Evolutionary conservation across 2,329 filamentous ascomycete genomes (phyloP).

Genomic region (Pseudocercospora cruenta): DNA sequence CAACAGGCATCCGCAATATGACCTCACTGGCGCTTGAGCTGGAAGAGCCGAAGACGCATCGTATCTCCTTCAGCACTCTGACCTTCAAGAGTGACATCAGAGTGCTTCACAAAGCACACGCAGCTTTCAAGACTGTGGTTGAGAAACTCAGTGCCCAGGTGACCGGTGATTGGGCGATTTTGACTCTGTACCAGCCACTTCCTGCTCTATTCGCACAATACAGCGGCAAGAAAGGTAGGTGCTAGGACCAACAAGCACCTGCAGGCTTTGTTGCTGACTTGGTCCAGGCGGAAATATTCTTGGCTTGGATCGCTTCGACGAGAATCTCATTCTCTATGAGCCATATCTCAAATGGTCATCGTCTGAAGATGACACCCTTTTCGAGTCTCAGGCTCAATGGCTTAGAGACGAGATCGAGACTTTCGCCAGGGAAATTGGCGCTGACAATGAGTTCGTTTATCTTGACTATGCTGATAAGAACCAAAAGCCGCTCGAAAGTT

Average conservation of each 20-base stretch:
- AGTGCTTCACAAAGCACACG: conserved; percentile 21
- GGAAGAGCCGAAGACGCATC: conserved; percentile 17
- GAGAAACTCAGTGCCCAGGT: conserved; percentile 10
- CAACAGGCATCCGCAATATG: conserved; percentile 26
- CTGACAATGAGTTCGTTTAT: conserved; percentile 22
- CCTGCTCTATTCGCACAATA: conserved; percentile 39
- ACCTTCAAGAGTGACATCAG: conserved; percentile 26
- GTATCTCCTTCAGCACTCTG: conserved; percentile 23
- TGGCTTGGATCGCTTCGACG: conserved; percentile 42
- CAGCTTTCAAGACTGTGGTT: conserved; percentile 15
- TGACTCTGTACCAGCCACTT: conserved; percentile 23
- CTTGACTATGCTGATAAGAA: conserved; percentile 25
- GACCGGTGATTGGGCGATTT: conserved; percentile 9
- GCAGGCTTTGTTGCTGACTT: neutral
- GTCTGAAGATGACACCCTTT: conserved; percentile 16
- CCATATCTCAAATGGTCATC: conserved; percentile 22
- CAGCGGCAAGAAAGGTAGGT: conserved; percentile 32
- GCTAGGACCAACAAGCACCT: neutral
- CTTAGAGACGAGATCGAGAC: conserved; percentile 17
- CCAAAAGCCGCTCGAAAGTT: conserved; percentile 22
- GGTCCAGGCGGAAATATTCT: conserved; percentile 36
- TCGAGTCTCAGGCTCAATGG: conserved; percentile 22
- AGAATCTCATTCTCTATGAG: conserved; percentile 26
- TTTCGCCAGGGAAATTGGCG: conserved; percentile 17
- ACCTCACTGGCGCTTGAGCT: conserved; percentile 22